phyloP scores from a whole-genome alignment of 306 rosid species.

The Aeschynomene evenia region DNA sequence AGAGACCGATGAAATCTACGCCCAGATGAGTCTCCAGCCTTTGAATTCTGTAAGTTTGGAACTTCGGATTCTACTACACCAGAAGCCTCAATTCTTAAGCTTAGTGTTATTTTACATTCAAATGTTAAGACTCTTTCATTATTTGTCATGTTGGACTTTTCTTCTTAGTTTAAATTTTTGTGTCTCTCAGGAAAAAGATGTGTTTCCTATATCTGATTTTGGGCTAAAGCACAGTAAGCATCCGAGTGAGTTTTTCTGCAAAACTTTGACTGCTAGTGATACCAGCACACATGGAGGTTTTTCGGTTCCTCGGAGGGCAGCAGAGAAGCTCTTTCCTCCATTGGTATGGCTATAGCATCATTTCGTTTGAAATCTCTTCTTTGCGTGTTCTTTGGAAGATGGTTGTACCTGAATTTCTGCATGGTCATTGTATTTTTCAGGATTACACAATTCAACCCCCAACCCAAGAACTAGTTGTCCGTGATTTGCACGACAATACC shows the following conservation, averaged over 20 bases:
- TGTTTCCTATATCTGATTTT: conserved; percentile 79
- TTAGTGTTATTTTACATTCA: conserved; percentile 1
- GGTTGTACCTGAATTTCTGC: background rate
- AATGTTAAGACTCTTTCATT: background rate
- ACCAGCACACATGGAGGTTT: conserved; percentile 96
- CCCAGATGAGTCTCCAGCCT: conserved; percentile 97
- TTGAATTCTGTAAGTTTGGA: conserved; percentile 75
- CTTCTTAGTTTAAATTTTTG: conserved; percentile 22
- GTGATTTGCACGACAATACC: conserved; percentile 84
- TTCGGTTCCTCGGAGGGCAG: conserved; percentile 93
- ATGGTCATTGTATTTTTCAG: conserved; percentile 39
- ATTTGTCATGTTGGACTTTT: conserved; percentile 3
- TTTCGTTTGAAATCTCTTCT: background rate
- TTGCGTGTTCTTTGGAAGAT: background rate
- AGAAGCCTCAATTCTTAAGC: background rate
- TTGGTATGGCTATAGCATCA: conserved; percentile 49
- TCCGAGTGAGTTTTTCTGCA: conserved; percentile 93
- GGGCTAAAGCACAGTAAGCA: conserved; percentile 81
- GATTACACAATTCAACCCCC: conserved; percentile 93
- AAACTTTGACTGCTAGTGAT: conserved; percentile 94
- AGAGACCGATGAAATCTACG: conserved; percentile 93
- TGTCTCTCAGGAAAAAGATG: conserved; percentile 73
- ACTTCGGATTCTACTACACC: too few relatives aligned
- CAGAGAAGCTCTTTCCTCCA: conserved; percentile 88
- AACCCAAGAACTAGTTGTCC: conserved; percentile 81